These are phyloP conservation scores for Quercus phellos DNA, from an alignment of 331 rosid species.

Conservation along the genomic window DNA sequence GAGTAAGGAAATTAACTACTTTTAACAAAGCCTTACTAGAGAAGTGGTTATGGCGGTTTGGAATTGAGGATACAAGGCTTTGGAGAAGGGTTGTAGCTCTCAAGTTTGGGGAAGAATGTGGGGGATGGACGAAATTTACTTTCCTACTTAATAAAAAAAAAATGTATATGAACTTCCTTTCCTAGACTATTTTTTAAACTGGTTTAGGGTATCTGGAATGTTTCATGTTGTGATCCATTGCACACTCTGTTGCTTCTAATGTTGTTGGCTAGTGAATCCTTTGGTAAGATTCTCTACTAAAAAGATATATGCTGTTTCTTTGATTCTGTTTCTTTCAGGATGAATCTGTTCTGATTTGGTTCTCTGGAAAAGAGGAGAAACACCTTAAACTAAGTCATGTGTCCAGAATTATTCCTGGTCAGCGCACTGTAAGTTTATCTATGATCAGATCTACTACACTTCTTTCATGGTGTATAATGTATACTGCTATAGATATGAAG, in stretches of 20 bases:
- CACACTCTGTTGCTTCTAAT: neutral
- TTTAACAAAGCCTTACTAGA: no score
- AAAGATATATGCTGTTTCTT: neutral
- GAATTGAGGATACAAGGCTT: no score
- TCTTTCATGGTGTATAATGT: slow-evolving; percentile 4
- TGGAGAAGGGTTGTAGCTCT: no score
- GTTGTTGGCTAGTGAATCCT: neutral
- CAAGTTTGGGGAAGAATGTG: no score
- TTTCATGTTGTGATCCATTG: neutral
- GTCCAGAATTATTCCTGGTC: slow-evolving; percentile 38
- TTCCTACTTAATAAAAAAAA: neutral
- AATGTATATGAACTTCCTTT: neutral
- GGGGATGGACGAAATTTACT: neutral
- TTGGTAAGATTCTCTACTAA: neutral
- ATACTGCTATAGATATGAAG: slow-evolving; percentile 9
- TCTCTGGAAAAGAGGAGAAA: slow-evolving; percentile 40
- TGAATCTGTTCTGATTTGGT: slow-evolving; percentile 37
- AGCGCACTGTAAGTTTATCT: slow-evolving; percentile 41
- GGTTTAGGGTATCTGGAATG: slow-evolving; percentile 1
- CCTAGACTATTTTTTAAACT: neutral
- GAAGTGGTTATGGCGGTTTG: no score
- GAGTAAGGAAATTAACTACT: no score
- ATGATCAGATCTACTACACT: neutral
- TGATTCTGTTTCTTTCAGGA: slow-evolving; percentile 25
- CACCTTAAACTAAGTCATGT: slow-evolving; percentile 30